Conservation (phyloP, 805 yeast species). For the Candida quercuum region DNA sequence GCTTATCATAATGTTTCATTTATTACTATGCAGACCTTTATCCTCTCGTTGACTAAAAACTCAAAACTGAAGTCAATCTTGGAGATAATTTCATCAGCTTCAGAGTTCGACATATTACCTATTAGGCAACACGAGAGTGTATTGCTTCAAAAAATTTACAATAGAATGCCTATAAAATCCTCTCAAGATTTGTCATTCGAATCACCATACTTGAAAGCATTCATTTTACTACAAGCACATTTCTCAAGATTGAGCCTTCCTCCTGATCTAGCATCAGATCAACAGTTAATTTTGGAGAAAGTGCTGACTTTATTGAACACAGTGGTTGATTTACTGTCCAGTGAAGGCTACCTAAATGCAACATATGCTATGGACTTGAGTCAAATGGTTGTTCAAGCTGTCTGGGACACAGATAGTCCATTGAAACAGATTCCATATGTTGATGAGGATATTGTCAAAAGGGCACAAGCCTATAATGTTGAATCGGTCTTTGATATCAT, state of each 20-base stretch:
- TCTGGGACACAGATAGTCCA: conserved; percentile 78
- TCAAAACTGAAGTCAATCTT: conserved; percentile 58
- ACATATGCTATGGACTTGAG: conserved; percentile 79
- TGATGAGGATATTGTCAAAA: conserved; percentile 40
- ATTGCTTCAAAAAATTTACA: conserved; percentile 44
- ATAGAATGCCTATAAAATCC: conserved; percentile 58
- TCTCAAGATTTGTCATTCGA: conserved; percentile 26
- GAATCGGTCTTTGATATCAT: conserved; percentile 78
- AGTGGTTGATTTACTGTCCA: conserved; percentile 67
- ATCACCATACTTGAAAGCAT: conserved; percentile 64
- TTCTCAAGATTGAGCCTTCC: conserved; percentile 62
- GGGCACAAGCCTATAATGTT: conserved; percentile 52
- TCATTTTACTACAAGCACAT: conserved; percentile 75
- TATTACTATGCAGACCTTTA: conserved; percentile 59
- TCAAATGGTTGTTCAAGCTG: conserved; percentile 84
- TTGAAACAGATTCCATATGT: conserved; percentile 79
- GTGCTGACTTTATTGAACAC: conserved; percentile 55
- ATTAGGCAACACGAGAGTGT: conserved; percentile 56
- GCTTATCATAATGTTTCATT: conserved; percentile 66
- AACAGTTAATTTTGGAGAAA: conserved; percentile 43
- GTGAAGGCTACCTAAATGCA: conserved; percentile 77
- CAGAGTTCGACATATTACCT: conserved; percentile 67
- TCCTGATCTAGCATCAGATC: conserved; percentile 55
- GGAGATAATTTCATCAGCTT: conserved; percentile 59
- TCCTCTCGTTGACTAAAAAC: conserved; percentile 42